Evolutionary conservation across 2,329 filamentous ascomycete species (phyloP), one percentile per base, ranked within the genome.

Genomic region (Nectriaceae sp.): DNA sequence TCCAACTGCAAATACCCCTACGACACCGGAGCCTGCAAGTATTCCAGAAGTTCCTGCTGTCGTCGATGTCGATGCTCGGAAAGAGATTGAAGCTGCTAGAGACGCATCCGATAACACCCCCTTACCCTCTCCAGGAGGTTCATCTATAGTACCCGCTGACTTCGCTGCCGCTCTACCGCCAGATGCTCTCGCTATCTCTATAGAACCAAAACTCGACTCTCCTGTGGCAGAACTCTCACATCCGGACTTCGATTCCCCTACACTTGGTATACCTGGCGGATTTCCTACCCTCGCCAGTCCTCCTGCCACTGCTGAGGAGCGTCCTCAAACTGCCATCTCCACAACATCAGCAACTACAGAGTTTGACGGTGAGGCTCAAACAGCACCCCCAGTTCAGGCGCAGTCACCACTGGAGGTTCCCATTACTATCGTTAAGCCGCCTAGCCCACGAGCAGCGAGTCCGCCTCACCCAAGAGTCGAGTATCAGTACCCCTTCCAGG

Each of bases 301-400:
- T 39, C 62, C 66, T 2, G 54, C 65, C 10, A 69, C 70, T 18
- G 62, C 67, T 11, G 76, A 83, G 22, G 73, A 80, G 37, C 69
- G 72, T 24, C 83, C 83, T 2, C 68, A 67, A 24, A 87, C 85
- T 15, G 80, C 84, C 3, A 63, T 82, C 13, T 88, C 87, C 5
- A 71, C 70, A 40, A 71, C 70, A 5, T 85, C 84, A n/a, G 77
- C 77, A 36, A 78, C 78, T 6, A 90, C 87, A 0, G 84, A 89
- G 59, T 88, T 90, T 56, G 88, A 91, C 56, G 78, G 76, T n/a
- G 87, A 90, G 57, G 77, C 84, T 19, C 87, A 90, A 63, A 81
- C 78, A 2, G 80, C 84, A 39, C 70, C 77, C 1, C 70, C 76
- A 1, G 59, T 72, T 15, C 71, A 69, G 37, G 64, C 70, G 20